Evolutionary conservation across 2,329 filamentous ascomycete genomes (phyloP), one percentile per base, ranked within the genome.

Genomic region (Arthrocladium fulminans): DNA sequence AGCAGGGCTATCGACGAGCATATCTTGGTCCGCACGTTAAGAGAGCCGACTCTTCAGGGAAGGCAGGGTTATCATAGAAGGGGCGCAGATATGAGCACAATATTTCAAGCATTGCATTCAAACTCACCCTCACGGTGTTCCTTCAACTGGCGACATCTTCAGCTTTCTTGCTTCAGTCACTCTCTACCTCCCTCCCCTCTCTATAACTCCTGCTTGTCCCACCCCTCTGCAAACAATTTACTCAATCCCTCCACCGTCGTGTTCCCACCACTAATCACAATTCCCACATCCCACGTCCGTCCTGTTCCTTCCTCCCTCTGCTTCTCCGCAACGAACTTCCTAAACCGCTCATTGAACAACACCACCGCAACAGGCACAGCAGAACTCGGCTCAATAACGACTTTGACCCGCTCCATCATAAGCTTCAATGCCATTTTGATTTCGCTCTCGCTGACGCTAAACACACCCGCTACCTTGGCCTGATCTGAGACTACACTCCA

Each of bases 341-440:
- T 71, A 54, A 96, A 96, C 3, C 88, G 86, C 66, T 94, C 86
- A 63, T 95, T 84, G 56, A 80, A 96, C 56, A 97, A 68, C 45
- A 81, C 83, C 6, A 86, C 85, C 0, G 90, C 92, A 51, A 97
- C 65, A 1, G 81, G 79, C n/a, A 96, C 89, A 2, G 83, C 88
- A 0, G 85, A 80, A 65, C 84, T 89, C 19, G 90, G 90, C 73
- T 97, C 90, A 10, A 96, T 81, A 19, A 96, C 80, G 40, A 94
- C 70, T 77, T 97, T 96, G 74, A 92, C 80, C 50, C 89, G 72
- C 76, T 97, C 90, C 53, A 89, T 70, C 27, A 94, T 83, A 53
- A 97, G 66, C 52, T 76, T 70, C 77, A 95, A 76, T 10, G 89
- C 84, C 19, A 72, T 74, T 60, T 77, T 75, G 63, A 97, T 96